A percentile compares a stretch with the other conserved stretches of the same genome.
phyloP scores from a whole-genome alignment of 176 grass and related monocot genomes.

The Hyparrhenia diplandra region DNA sequence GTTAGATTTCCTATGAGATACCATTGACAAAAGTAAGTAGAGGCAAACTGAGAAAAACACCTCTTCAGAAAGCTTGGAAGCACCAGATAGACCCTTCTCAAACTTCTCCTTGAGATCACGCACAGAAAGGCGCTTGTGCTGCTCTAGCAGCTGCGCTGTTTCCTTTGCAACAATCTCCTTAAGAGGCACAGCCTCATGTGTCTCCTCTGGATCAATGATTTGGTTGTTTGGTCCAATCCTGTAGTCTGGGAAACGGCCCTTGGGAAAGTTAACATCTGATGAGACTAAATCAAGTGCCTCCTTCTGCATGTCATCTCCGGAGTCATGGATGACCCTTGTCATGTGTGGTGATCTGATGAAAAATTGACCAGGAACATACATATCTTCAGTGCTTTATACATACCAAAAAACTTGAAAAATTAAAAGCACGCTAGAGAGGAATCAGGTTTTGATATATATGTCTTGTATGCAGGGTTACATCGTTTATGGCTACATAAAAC shows the following conservation, averaged over 20 bases:
- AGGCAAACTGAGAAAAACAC: constrained; percentile 32
- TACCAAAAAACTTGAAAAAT: not conserved
- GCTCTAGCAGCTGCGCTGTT: constrained; percentile 78
- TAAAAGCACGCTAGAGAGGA: not conserved
- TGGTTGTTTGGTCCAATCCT: constrained; percentile 74
- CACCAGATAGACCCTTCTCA: constrained; percentile 75
- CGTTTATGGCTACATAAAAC: no score
- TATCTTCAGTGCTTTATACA: not conserved
- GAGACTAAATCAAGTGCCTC: constrained; percentile 72
- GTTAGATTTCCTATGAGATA: not conserved
- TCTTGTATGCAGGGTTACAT: not conserved
- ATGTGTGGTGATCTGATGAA: constrained; percentile 36
- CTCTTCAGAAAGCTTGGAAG: constrained; percentile 79
- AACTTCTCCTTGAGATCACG: constrained; percentile 94
- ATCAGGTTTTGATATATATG: not conserved
- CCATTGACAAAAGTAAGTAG: not conserved
- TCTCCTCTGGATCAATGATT: constrained; percentile 79
- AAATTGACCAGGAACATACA: not conserved
- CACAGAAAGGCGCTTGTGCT: constrained; percentile 76
- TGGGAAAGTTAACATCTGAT: constrained; percentile 78
- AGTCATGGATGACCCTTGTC: constrained; percentile 74
- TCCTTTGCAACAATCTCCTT: constrained; percentile 93
- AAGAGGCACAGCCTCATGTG: constrained; percentile 52
- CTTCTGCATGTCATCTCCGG: constrained; percentile 62
- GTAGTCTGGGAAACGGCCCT: constrained; percentile 77